Evolutionary conservation across 129 eudicot genomes (phyloP), one percentile per base, ranked within the genome.

Genomic region (Chrysanthemum makinoi): DNA sequence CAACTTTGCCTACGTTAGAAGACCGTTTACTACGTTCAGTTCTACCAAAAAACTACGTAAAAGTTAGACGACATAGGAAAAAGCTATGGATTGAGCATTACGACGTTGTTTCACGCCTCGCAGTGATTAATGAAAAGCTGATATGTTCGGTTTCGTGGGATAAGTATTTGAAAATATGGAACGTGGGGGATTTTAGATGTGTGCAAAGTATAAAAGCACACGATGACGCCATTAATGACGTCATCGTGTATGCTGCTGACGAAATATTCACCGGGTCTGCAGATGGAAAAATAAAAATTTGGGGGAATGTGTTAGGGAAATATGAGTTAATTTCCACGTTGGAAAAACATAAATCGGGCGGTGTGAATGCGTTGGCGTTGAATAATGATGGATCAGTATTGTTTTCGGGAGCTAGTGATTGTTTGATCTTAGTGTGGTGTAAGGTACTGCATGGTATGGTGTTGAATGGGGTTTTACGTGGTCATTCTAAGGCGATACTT

Each of bases 91-190:
- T 89, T 56, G 80, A 92, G 70, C 98, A 92, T 71, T 69, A 92
- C 81, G 98, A 92, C 78, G 96, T 88, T 72, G 95, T 92, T 24
- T 89, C 98, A 0, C 86, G 89, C 3, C 80, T 91, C 9, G 88
- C 88, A 0, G 26, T 74, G 51, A 69, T 72, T 5, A 10, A n/a
- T 7, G 75, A 44, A 33, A 67, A 75, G 16, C 24, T 65, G 17
- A 71, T 92, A 28, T 79, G 81, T 58, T 92, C 98, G 0, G 85
- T 86, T 11, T 92, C 98, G 0, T 92, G 98, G 98, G 98, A 89
- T 39, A 86, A 76, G 51, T 74, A 74, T 50, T 48, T 92, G 33
- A 92, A 92, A 55, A 78, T 89, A 18, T 92, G 96, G 96, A 47
- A 65, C 2, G 57, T 68, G n/a, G 30, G 78, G 0, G 68, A 79